Conservation (phyloP, 2,329 filamentous ascomycete genomes). For the Stagonosporopsis rhizophila region DNA sequence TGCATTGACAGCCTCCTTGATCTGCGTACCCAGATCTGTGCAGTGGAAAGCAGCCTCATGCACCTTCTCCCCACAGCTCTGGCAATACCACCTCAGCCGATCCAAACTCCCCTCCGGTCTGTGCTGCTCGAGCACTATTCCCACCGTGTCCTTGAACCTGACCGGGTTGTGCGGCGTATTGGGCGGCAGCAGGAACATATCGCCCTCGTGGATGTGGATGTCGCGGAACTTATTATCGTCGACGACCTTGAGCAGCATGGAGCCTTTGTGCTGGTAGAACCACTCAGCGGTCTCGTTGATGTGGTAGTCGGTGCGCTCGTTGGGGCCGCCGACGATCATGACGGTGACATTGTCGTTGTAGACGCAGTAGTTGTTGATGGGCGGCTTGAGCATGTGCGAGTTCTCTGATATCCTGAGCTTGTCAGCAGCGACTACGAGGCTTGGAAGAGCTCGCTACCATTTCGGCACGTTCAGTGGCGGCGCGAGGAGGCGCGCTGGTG, state of each 20-base stretch:
- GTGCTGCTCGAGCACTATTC: constrained; percentile 87
- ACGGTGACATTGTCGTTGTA: constrained; percentile 85
- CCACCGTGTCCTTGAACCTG: constrained; percentile 91
- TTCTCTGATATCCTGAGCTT: constrained; percentile 82
- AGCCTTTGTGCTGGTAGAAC: constrained; percentile 96
- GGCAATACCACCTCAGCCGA: constrained; percentile 90
- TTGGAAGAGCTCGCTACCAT: constrained; percentile 39
- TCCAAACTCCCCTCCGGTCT: constrained; percentile 75
- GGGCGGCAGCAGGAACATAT: constrained; percentile 90
- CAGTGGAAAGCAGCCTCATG: constrained; percentile 89
- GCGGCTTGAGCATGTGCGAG: constrained; percentile 88
- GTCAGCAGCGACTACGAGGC: background rate
- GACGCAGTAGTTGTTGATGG: constrained; percentile 97
- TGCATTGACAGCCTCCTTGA: constrained; percentile 85
- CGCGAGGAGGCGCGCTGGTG: constrained; percentile 31
- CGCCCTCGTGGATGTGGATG: constrained; percentile 88
- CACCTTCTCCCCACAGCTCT: constrained; percentile 72
- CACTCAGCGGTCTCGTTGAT: constrained; percentile 96
- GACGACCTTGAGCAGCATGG: constrained; percentile 92
- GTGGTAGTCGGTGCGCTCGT: constrained; percentile 96
- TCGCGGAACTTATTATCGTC: constrained; percentile 76
- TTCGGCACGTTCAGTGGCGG: constrained; percentile 50
- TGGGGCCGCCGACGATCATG: constrained; percentile 96
- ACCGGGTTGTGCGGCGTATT: constrained; percentile 98
- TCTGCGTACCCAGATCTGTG: constrained; percentile 89